Percentiles rank a stretch among this genome's conserved stretches.
Evolutionary conservation across 345 rosid genomes (phyloP).

Genomic region (Citropsis articulata): DNA sequence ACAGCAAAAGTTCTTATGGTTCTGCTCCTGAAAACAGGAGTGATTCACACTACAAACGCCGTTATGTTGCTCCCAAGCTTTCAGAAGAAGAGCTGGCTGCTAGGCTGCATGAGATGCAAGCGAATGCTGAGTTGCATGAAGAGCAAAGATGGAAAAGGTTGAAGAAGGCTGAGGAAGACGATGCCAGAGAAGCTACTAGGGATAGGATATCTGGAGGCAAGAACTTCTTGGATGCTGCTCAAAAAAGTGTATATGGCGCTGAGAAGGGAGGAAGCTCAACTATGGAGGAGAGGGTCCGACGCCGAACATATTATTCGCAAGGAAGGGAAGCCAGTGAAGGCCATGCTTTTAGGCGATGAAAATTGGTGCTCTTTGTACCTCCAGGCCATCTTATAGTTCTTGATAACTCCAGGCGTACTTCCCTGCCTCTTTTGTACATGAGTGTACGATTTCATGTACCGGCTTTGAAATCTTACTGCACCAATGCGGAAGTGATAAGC

Average conservation of each 20-base stretch:
- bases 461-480: neutral
- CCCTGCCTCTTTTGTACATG: neutral
- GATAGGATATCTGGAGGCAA: slow-evolving; percentile 44
- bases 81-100: slow-evolving; percentile 89
- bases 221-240: slow-evolving; percentile 82
- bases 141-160: slow-evolving; percentile 92
- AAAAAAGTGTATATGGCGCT: slow-evolving; percentile 78
- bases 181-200: slow-evolving; percentile 57
- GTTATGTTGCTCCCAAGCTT: slow-evolving; percentile 50
- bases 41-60: slow-evolving; percentile 37
- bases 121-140: slow-evolving; percentile 84
- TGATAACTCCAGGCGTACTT: neutral
- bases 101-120: slow-evolving; percentile 73
- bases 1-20: slow-evolving; percentile 22
- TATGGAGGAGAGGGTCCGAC: slow-evolving; percentile 90
- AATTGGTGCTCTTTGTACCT: slow-evolving; percentile 19
- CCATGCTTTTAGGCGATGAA: slow-evolving; percentile 70
- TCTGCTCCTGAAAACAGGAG: slow-evolving; percentile 12
- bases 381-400: neutral
- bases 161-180: slow-evolving; percentile 78
- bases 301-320: slow-evolving; percentile 74
- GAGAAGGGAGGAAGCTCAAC: slow-evolving; percentile 92
- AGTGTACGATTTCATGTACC: neutral
- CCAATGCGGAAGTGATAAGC: neutral
- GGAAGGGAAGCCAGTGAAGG: slow-evolving; percentile 68